Conservation (phyloP, 352 stramenopile genomes). For the Blastocystis sp. region DNA sequence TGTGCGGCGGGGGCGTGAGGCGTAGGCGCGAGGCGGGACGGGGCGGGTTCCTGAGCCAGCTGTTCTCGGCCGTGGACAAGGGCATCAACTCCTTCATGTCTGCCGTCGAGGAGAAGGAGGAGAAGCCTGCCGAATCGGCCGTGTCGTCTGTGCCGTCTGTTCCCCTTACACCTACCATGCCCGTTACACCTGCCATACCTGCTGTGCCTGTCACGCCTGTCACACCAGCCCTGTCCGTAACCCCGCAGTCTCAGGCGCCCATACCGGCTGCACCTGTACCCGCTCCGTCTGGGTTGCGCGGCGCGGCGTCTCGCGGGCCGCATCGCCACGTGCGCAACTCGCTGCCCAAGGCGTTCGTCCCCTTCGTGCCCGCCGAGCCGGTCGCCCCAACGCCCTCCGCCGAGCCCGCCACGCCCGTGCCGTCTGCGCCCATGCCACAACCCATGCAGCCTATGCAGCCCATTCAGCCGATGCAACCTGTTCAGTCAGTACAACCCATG, state of each 20-base stretch:
- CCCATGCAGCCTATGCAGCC: neutral
- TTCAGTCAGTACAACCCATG: neutral
- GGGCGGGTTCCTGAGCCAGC: constrained; percentile 15
- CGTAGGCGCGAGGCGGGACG: neutral
- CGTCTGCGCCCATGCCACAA: neutral
- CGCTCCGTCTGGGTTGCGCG: neutral
- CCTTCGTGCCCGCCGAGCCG: neutral
- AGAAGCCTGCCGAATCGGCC: neutral
- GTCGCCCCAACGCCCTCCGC: neutral
- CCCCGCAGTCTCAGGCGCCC: too few species aligned
- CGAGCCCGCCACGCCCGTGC: neutral
- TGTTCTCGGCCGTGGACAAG: constrained; percentile 46
- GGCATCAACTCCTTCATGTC: constrained; percentile 60
- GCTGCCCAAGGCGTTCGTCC: neutral
- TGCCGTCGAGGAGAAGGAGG: neutral
- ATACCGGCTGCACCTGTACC: neutral
- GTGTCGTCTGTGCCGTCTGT: neutral
- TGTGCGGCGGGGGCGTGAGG: neutral
- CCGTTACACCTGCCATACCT: neutral
- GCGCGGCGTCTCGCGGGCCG: too few species aligned
- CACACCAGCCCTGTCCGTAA: neutral
- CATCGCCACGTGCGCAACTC: neutral
- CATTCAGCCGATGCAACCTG: neutral
- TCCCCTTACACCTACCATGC: neutral
- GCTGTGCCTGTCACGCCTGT: neutral